These are phyloP conservation scores for Silybum marianum DNA, from an alignment of 129 eudicot genomes.

Conservation along the genomic window DNA sequence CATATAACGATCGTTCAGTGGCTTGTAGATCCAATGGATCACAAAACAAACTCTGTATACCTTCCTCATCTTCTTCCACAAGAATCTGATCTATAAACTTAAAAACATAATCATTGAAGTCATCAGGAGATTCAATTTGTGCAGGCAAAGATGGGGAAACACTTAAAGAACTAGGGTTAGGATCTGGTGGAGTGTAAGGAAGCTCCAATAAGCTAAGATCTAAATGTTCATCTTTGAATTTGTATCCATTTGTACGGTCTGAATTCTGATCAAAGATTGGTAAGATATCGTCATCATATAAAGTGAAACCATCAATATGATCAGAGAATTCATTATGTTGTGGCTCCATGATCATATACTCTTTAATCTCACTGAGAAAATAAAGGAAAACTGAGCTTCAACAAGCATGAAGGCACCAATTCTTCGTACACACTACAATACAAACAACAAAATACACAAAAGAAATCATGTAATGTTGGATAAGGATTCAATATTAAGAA, in stretches of 20 bases:
- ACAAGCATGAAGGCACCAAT: slow-evolving; percentile 19
- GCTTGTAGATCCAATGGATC: slow-evolving; percentile 75
- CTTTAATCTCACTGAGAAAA: slow-evolving; percentile 2
- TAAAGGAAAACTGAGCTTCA: slow-evolving; percentile 16
- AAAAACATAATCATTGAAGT: slow-evolving; percentile 59
- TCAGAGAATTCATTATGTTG: slow-evolving; percentile 31
- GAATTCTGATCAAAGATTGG: slow-evolving; percentile 49
- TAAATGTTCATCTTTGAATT: slow-evolving; percentile 37
- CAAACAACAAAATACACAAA: neutral
- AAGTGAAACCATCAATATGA: slow-evolving; percentile 38
- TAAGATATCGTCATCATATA: slow-evolving; percentile 36
- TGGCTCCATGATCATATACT: slow-evolving; percentile 59
- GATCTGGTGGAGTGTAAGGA: slow-evolving; percentile 40
- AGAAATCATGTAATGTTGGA: slow-evolving; percentile 8
- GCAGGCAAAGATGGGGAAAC: slow-evolving; percentile 40
- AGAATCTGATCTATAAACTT: slow-evolving; percentile 67
- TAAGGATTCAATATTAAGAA: slow-evolving; percentile 4
- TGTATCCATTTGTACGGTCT: slow-evolving; percentile 37
- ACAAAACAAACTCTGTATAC: slow-evolving; percentile 64
- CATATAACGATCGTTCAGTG: slow-evolving; percentile 71
- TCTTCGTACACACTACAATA: slow-evolving; percentile 3
- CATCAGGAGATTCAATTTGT: slow-evolving; percentile 66
- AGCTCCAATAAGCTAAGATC: slow-evolving; percentile 55
- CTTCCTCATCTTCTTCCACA: slow-evolving; percentile 77
- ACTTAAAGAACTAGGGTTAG: slow-evolving; percentile 22